Evolutionary conservation across 305 asterid species (phyloP).

Genomic region (Solanum chacoense): DNA sequence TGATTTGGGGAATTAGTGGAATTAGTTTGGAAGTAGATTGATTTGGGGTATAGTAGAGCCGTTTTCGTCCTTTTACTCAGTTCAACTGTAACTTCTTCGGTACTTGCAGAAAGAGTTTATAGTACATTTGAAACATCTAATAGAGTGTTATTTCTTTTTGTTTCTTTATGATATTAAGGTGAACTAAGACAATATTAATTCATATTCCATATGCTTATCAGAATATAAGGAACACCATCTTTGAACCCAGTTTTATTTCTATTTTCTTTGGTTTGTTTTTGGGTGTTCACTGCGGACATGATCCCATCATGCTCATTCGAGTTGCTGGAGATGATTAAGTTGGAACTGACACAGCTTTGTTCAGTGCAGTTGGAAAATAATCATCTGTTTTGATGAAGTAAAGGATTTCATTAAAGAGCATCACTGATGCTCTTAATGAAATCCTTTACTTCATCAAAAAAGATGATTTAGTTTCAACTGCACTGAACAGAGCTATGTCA

Average conservation of each 20-base stretch:
- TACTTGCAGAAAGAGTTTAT: conserved; percentile 7
- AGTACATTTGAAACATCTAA: conserved; percentile 27
- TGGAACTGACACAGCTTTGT: neutral
- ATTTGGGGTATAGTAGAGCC: too few species aligned
- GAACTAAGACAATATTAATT: neutral
- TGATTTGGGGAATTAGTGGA: neutral
- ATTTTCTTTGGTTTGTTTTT: neutral
- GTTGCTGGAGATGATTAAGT: neutral
- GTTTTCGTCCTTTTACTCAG: neutral
- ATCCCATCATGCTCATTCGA: neutral
- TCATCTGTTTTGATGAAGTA: neutral
- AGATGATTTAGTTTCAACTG: neutral
- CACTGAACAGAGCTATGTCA: neutral
- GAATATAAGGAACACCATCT: neutral
- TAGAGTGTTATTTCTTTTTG: neutral
- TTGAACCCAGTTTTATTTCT: neutral
- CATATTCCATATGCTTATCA: neutral
- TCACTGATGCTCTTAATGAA: too few species aligned
- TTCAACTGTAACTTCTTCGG: conserved; percentile 33
- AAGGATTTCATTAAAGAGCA: neutral
- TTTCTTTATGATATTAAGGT: neutral
- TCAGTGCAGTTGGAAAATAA: neutral
- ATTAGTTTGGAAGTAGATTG: too few species aligned
- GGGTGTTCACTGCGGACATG: neutral
- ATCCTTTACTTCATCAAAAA: too few species aligned